Base-by-base conservation (phyloP, 306 rosid genomes). In the Quillaja saponaria region DNA sequence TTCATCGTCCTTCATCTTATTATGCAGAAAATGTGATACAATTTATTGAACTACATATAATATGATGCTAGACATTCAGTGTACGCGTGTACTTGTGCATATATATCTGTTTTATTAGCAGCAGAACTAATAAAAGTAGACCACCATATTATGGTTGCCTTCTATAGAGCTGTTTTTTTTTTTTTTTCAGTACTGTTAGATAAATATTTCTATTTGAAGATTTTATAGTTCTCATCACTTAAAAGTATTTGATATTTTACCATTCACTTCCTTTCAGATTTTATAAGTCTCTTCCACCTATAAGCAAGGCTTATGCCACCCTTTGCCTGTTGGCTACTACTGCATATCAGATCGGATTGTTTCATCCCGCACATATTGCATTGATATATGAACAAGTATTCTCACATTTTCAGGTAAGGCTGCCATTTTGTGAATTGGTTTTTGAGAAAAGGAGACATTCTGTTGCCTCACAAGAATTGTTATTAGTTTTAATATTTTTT, bases 241-340 rank as follows among this genome's bases (percentile, higher is more conserved):
- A 65, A 57, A 49, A 25, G 20, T 6, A 19, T 38, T 9, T 41
- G 39, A 51, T 53, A 16, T 16, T 53, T 65, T 51, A 8, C 34
- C 65, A 2, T 45, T 80, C 56, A 14, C 49, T 0, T 62, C 46
- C 31, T 77, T 79, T 69, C 87, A 94, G 99, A 72, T 94, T 16
- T 61, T 89, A 89, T 68, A 63, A 73, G 44, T 80, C 99, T 33
- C 99, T 94, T 51, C 99, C 99, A 40, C 99, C 99, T 14, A 85
- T 89, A 67, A 85, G 82, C 69, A 94, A 85, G 88, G 90, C 87
- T 49, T 94, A 89, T 80, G 97, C 91, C 63, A 89, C 97, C 13
- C 8, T 73, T 45, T 89, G 99, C 63, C 14, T 94, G 33, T n/a
- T 85, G 51, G 80, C 85, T 34, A 89, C 99, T 6, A 72, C 79